These are phyloP conservation scores for Knufia petricola DNA, from an alignment of 2,329 filamentous ascomycete genomes.

Conservation along the genomic window DNA sequence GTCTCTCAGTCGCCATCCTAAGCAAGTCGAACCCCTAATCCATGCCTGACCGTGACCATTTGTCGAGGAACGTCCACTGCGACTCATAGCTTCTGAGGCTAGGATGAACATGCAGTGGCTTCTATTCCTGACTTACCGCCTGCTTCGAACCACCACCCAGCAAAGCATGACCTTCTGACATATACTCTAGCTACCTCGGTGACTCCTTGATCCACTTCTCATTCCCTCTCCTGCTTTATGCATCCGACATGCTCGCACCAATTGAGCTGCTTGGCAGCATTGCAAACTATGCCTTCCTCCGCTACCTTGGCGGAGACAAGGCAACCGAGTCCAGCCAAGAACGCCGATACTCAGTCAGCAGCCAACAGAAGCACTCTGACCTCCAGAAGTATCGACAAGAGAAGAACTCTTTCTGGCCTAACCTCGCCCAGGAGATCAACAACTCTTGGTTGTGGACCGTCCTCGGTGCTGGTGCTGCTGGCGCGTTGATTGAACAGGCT, in stretches of 20 bases:
- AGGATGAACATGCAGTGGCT: background rate
- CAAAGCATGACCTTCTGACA: too few species aligned
- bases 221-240: constrained; percentile 46
- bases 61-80: too few species aligned
- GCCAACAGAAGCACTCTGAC: constrained; percentile 42
- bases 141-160: too few species aligned
- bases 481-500: constrained; percentile 39
- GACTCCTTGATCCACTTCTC: constrained; percentile 50
- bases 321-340: constrained; percentile 45
- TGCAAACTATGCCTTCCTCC: constrained; percentile 50
- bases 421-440: constrained; percentile 34
- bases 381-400: constrained; percentile 43
- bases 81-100: too few species aligned
- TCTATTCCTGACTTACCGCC: too few species aligned
- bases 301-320: constrained; percentile 48
- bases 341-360: constrained; percentile 39
- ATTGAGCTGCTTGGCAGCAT: constrained; percentile 47
- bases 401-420: constrained; percentile 54
- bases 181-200: constrained; percentile 57
- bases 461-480: constrained; percentile 40
- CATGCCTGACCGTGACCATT: too few species aligned
- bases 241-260: constrained; percentile 46
- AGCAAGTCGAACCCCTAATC: constrained; percentile 37
- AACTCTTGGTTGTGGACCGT: constrained; percentile 51
- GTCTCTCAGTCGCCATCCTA: constrained; percentile 53